Conservation (phyloP, 495 filamentous ascomycete genomes). For the Lasiosphaeriaceae sp. region DNA sequence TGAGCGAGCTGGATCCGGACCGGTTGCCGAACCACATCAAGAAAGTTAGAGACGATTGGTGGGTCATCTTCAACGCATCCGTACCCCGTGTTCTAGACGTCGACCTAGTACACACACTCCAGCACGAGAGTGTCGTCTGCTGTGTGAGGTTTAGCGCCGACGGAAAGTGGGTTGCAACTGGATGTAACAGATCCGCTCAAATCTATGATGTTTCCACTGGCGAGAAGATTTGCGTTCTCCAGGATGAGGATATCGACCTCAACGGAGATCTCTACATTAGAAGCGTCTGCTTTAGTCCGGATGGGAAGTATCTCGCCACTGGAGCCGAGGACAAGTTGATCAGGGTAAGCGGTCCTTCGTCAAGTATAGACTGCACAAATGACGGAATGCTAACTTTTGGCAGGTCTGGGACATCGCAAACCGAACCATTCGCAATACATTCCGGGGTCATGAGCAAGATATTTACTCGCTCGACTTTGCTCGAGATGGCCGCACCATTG, state of each 20-base stretch:
- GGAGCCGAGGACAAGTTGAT: conserved; percentile 92
- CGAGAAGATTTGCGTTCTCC: conserved; percentile 71
- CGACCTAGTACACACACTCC: conserved; percentile 79
- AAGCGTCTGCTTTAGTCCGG: conserved; percentile 90
- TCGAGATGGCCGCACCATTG: conserved; percentile 80
- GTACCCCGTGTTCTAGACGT: conserved; percentile 82
- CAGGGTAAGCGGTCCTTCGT: conserved; percentile 53
- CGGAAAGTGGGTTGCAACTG: conserved; percentile 84
- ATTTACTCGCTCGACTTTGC: conserved; percentile 93
- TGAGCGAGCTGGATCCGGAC: conserved; percentile 85
- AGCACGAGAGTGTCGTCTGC: conserved; percentile 86
- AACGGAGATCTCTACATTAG: conserved; percentile 85
- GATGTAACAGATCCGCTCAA: conserved; percentile 83
- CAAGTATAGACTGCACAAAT: background rate
- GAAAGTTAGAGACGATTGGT: conserved; percentile 81
- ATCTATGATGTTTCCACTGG: conserved; percentile 83
- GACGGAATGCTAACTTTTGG: conserved; percentile 6
- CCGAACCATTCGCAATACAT: conserved; percentile 74
- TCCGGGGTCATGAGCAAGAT: conserved; percentile 84
- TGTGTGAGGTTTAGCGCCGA: conserved; percentile 88
- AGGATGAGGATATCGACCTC: conserved; percentile 79
- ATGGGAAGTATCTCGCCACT: conserved; percentile 83
- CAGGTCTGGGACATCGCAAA: conserved; percentile 85
- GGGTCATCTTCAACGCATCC: conserved; percentile 82
- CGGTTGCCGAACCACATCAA: conserved; percentile 77